Evolutionary conservation across 257 asterid species (phyloP).

Genomic region (Solanum neorickii): DNA sequence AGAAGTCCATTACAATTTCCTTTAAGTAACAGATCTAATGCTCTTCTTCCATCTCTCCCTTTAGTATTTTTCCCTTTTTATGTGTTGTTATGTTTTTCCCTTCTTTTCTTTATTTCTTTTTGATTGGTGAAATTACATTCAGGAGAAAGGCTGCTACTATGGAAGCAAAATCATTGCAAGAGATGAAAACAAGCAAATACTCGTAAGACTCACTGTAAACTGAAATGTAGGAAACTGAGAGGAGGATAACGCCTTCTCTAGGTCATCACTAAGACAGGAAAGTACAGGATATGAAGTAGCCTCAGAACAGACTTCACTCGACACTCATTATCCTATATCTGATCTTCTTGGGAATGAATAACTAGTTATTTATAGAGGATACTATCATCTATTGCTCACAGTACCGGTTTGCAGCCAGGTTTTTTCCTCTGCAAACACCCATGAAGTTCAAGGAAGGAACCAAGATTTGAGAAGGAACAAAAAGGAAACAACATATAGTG

Average conservation of each 20-base stretch:
- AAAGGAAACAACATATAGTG: background rate
- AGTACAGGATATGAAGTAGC: background rate
- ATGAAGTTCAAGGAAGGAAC: background rate
- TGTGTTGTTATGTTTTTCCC: background rate
- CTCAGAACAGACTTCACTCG: background rate
- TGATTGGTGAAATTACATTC: background rate
- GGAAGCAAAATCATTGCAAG: background rate
- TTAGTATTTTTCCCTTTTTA: background rate
- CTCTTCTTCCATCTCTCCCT: background rate
- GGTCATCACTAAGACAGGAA: background rate
- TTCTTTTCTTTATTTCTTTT: background rate
- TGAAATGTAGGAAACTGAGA: background rate
- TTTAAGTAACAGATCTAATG: background rate
- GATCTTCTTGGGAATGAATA: background rate
- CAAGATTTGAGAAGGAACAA: background rate
- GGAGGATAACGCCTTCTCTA: background rate
- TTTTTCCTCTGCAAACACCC: background rate
- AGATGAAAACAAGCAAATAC: background rate
- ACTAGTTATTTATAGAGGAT: background rate
- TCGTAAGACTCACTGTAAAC: background rate
- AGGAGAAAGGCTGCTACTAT: background rate
- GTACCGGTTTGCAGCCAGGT: background rate
- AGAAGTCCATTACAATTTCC: background rate
- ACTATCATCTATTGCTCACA: background rate
- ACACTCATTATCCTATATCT: background rate